These are phyloP conservation scores for Lignosus rhinocerotis DNA, from an alignment of 1,284 basidiomycete genomes.

Conservation along the genomic window DNA sequence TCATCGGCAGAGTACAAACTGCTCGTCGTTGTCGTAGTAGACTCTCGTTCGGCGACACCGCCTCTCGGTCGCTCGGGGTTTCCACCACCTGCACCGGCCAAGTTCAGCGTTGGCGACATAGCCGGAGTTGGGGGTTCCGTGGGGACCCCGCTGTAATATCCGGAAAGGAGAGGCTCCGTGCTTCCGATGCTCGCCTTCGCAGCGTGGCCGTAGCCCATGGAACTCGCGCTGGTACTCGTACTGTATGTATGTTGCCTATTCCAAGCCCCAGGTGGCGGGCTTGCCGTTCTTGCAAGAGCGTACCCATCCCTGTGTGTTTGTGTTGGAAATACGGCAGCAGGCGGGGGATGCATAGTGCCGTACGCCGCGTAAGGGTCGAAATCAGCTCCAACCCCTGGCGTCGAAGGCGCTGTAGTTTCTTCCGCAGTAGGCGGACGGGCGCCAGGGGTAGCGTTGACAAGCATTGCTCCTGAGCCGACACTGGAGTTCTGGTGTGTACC, in stretches of 20 bases:
- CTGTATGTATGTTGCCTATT: constrained; percentile 31
- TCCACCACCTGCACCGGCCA: constrained; percentile 8
- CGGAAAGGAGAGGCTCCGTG: constrained; percentile 61
- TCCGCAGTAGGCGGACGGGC: constrained; percentile 35
- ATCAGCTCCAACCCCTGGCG: constrained; percentile 19
- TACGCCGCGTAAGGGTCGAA: constrained; percentile 62
- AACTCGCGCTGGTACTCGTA: constrained; percentile 25
- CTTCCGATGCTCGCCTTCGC: constrained; percentile 59
- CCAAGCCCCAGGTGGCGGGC: constrained; percentile 42
- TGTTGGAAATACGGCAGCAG: constrained; percentile 30
- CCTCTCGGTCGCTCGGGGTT: constrained; percentile 39
- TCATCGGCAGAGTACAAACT: constrained; percentile 18
- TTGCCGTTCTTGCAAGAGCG: constrained; percentile 44
- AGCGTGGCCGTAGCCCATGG: constrained; percentile 38
- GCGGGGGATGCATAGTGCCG: constrained; percentile 33
- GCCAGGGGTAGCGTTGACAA: constrained; percentile 18
- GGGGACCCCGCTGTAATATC: constrained; percentile 36
- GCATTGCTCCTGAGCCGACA: constrained; percentile 11
- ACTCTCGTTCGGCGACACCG: constrained; percentile 19
- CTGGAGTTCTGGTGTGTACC: constrained; percentile 24
- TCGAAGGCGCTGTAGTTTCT: constrained; percentile 18
- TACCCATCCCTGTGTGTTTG: constrained; percentile 41
- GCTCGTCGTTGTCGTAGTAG: constrained; percentile 9
- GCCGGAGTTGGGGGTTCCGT: constrained; percentile 29
- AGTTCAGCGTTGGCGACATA: constrained; percentile 15